Evolutionary conservation across 2,329 filamentous ascomycete species (phyloP).

Genomic region (Gnomoniopsis smithogilvyi): DNA sequence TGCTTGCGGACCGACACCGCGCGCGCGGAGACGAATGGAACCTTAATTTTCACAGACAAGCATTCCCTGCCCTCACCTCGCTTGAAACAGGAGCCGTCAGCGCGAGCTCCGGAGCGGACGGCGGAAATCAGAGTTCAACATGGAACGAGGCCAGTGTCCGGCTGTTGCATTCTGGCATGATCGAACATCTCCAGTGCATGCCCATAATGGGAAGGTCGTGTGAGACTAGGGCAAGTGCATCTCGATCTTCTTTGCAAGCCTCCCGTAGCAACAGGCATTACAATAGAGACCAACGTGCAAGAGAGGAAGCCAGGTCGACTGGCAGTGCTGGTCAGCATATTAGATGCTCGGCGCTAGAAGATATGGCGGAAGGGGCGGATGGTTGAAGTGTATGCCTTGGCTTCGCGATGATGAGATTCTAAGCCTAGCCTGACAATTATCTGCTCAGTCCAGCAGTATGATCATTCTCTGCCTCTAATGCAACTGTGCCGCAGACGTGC

Average conservation of each 20-base stretch:
- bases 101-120: slow-evolving; percentile 4
- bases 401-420: background rate
- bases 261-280: background rate
- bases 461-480: background rate
- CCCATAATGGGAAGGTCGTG: slow-evolving; percentile 9
- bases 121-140: background rate
- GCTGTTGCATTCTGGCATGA: background rate
- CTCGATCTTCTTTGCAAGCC: slow-evolving; percentile 4
- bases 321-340: background rate
- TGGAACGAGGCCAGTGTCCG: background rate
- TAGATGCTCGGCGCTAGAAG: background rate
- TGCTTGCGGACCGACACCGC: background rate
- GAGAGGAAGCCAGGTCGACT: slow-evolving; percentile 8
- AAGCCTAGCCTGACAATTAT: background rate
- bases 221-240: background rate
- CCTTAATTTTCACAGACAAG: background rate
- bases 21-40: slow-evolving; percentile 1
- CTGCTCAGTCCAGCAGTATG: no score
- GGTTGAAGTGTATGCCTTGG: background rate
- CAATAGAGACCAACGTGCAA: slow-evolving; percentile 10
- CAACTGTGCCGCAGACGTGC: slow-evolving; percentile 14
- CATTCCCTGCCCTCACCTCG: slow-evolving; percentile 6
- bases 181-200: background rate
- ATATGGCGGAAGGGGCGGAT: background rate
- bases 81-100: slow-evolving; percentile 4